These are phyloP conservation scores for Aspergillus sp. DNA, from an alignment of 2,329 filamentous ascomycete genomes.

Conservation along the genomic window DNA sequence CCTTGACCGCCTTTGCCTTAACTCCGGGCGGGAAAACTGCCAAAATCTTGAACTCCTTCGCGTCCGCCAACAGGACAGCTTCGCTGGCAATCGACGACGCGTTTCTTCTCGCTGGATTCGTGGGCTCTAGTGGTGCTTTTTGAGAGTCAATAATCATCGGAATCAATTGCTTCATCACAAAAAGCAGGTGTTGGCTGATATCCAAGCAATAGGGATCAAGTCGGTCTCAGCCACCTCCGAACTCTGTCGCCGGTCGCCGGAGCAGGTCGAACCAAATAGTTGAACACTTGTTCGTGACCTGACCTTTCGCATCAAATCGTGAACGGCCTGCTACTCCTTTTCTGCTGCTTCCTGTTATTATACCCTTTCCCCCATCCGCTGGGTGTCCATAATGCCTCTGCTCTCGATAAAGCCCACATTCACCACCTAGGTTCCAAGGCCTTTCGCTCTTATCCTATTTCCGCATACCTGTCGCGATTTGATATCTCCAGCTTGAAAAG, in stretches of 20 bases:
- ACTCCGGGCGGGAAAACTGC: conserved; percentile 8
- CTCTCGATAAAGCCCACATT: conserved; percentile 4
- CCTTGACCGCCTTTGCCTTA: conserved; percentile 9
- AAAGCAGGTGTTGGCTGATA: neutral
- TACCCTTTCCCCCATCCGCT: too few species aligned
- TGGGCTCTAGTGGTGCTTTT: neutral
- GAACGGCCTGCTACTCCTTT: neutral
- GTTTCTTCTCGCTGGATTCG: neutral
- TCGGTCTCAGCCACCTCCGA: conserved; percentile 7
- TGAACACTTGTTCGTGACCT: conserved; percentile 4
- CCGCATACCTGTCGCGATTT: too few species aligned
- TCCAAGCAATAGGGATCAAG: neutral
- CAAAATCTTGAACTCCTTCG: conserved; percentile 7
- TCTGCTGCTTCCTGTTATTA: conserved; percentile 9
- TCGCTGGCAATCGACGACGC: neutral
- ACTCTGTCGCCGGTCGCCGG: conserved; percentile 7
- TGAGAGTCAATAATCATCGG: neutral
- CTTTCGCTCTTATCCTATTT: too few species aligned
- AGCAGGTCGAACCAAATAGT: neutral
- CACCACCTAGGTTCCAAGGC: conserved; percentile 3
- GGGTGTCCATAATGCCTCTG: neutral
- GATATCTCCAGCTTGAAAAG: too few species aligned
- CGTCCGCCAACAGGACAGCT: conserved; percentile 2
- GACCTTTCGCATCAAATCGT: neutral
- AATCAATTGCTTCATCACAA: neutral